phyloP scores from a whole-genome alignment of 2,329 filamentous ascomycete genomes.

The Graphilbum ipis-grandicollis region DNA sequence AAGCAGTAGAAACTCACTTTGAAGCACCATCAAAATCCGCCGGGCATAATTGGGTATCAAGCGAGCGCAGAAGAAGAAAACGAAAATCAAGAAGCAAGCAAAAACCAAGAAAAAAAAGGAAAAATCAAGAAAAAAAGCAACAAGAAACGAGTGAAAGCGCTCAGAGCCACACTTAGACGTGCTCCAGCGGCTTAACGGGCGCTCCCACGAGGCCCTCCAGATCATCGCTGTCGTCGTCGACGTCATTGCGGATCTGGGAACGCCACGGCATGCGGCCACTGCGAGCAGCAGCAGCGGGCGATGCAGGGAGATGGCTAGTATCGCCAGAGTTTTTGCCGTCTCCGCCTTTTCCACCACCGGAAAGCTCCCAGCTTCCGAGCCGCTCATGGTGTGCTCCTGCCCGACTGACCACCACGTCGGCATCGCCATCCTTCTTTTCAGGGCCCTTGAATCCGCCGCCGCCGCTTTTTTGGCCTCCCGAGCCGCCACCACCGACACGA shows the following conservation, averaged over 20 bases:
- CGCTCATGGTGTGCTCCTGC: conserved; percentile 25
- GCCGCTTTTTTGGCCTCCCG: too few species aligned
- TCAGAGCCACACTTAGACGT: conserved; percentile 13
- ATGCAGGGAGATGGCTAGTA: too few species aligned
- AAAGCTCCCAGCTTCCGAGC: conserved; percentile 33
- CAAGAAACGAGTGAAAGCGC: not conserved
- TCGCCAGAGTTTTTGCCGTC: conserved; percentile 4
- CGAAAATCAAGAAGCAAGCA: not conserved
- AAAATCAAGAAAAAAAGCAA: not conserved
- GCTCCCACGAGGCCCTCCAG: conserved; percentile 18
- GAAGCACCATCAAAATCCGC: too few species aligned
- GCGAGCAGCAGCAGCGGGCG: conserved; percentile 8
- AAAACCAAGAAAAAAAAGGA: not conserved
- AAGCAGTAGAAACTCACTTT: too few species aligned
- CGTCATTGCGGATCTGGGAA: too few species aligned
- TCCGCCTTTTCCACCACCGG: too few species aligned
- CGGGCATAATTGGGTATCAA: conserved; percentile 6
- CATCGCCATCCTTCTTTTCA: conserved; percentile 26
- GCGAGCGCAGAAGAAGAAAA: conserved; percentile 2
- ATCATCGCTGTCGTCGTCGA: conserved; percentile 16
- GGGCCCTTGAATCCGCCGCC: conserved; percentile 25
- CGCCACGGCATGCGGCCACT: too few species aligned
- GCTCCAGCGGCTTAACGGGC: conserved; percentile 22
- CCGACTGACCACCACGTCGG: conserved; percentile 22
- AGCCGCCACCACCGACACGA: conserved; percentile 6